Evolutionary conservation across 1,284 basidiomycete genomes (phyloP), one percentile per base, ranked within the genome.

Genomic region (Rhodotorula sp.): DNA sequence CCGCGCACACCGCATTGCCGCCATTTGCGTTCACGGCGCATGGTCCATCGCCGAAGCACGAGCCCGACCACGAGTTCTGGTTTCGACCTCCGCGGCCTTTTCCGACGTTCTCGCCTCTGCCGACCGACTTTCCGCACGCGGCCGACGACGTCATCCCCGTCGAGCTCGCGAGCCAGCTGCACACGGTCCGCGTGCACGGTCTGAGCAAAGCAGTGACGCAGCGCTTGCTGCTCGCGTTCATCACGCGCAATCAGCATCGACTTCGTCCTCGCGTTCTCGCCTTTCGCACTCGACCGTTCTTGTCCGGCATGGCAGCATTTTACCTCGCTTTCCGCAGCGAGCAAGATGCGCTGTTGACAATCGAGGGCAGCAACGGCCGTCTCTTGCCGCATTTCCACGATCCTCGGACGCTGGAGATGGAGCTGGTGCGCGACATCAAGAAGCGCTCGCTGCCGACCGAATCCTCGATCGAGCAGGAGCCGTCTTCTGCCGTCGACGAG

Each of bases 181-280:
- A 37, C 24, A 64, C 63, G 3, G 63, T 64, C 33, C 46, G 33
- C n/a, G 17, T 64, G 17, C 17, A 10, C 37, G 55, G 45, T 18
- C 18, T 58, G 4, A 4, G n/a, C 30, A 6, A 20, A 4, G 6
- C n/a, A 2, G 30, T 51, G 15, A 58, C 55, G 8, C 7, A 17
- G 3, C 17, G 46, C 6, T 33, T 51, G 17, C 46, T 64, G 46
- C 42, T 51, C n/a, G 26, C 24, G 10, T 64, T 64, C 56, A 4
- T 58, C 24, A 24, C 42, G 5, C 63, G 63, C 5, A 57, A 57
- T 17, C 20, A 30, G 4, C 33, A 33, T 12, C 30, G 48, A 2
- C 30, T 64, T 3, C 55, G 56, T 2, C 56, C 55, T 4, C 63
- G 63, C 18, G 55, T 56, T 6, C 46, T 64, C 10, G 63, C 63